Conservation (phyloP, 257 asterid species). For the Penstemon davidsonii region DNA sequence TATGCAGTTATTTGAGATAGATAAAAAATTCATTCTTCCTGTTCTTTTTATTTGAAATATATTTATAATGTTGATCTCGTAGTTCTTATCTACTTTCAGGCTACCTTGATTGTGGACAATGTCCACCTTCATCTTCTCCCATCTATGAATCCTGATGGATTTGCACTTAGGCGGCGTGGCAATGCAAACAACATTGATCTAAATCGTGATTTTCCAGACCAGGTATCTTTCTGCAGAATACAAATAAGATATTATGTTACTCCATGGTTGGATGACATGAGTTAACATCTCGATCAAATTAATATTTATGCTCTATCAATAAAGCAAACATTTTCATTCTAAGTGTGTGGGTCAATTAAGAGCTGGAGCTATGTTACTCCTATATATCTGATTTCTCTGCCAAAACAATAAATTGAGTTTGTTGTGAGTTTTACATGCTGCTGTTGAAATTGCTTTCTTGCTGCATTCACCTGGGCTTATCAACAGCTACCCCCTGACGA, state of each 20-base stretch:
- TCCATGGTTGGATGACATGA: conserved; percentile 7
- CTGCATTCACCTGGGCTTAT: not conserved
- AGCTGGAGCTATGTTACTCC: not conserved
- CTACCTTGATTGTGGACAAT: conserved; percentile 57
- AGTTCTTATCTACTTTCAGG: conserved; percentile 33
- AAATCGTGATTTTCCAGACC: conserved; percentile 70
- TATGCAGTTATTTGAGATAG: not conserved
- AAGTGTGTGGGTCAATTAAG: not conserved
- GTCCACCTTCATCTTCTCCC: conserved; percentile 69
- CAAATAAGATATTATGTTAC: not conserved
- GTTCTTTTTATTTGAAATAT: not conserved
- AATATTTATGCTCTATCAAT: not conserved
- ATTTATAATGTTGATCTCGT: not conserved
- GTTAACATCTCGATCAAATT: not conserved
- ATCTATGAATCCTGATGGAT: conserved; percentile 68
- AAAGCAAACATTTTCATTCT: not conserved
- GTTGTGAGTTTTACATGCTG: not conserved
- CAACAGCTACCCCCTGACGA: not conserved
- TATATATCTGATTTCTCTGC: not conserved
- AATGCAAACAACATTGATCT: conserved; percentile 58
- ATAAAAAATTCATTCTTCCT: conserved; percentile 9
- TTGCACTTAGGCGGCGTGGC: conserved; percentile 43
- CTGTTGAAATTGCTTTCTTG: not conserved
- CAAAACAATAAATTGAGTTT: not conserved
- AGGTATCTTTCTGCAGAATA: conserved; percentile 39